These are phyloP conservation scores for Mycena pura DNA, from an alignment of 768 basidiomycete genomes.

Conservation along the genomic window DNA sequence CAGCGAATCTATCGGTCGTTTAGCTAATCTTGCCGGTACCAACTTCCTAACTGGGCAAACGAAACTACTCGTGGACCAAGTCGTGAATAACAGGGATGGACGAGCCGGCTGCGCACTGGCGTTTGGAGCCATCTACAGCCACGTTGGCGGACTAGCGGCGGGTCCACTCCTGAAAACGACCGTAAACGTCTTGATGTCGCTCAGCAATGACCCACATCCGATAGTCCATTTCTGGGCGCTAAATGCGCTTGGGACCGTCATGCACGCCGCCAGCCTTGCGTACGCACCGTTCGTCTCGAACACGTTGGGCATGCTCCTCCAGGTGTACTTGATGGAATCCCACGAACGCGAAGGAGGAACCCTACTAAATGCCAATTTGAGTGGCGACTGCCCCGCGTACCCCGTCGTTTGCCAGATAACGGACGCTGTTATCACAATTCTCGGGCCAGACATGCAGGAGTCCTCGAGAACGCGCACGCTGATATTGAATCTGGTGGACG, in stretches of 20 bases:
- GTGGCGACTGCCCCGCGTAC: conserved; percentile 91
- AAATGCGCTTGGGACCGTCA: conserved; percentile 82
- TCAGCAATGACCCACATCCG: conserved; percentile 95
- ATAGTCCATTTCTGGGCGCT: conserved; percentile 95
- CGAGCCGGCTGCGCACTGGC: conserved; percentile 94
- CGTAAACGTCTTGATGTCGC: conserved; percentile 92
- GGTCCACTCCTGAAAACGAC: conserved; percentile 95
- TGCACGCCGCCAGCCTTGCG: conserved; percentile 89
- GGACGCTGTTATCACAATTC: conserved; percentile 90
- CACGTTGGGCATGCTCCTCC: conserved; percentile 90
- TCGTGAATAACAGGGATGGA: conserved; percentile 91
- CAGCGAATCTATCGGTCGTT: conserved; percentile 88
- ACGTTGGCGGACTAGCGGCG: conserved; percentile 94
- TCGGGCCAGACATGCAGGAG: conserved; percentile 96
- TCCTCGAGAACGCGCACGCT: conserved; percentile 79
- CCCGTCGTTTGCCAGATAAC: conserved; percentile 91
- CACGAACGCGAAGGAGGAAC: conserved; percentile 95
- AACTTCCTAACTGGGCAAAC: conserved; percentile 86
- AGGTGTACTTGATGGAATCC: conserved; percentile 86
- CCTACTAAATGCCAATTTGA: conserved; percentile 79
- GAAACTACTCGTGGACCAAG: conserved; percentile 90
- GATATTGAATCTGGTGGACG: conserved; percentile 83
- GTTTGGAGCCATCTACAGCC: conserved; percentile 89
- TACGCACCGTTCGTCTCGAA: conserved; percentile 89
- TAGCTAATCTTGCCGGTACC: conserved; percentile 84